These are phyloP conservation scores for Rhynchospora pubera DNA, from an alignment of 176 grass and related monocot genomes.

Conservation along the genomic window DNA sequence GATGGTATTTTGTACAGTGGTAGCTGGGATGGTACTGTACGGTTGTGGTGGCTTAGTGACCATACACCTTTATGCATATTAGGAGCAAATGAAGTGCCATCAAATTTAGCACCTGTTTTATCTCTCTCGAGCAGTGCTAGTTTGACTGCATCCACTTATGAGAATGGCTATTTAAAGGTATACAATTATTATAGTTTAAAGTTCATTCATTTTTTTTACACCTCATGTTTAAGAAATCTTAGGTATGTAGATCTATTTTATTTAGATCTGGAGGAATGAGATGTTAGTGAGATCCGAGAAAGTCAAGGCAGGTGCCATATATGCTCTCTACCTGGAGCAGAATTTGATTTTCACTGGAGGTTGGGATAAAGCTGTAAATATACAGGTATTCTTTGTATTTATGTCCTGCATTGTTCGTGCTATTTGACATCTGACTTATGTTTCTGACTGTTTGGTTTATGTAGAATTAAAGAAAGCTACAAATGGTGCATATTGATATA, in stretches of 20 bases:
- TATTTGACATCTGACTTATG: background rate
- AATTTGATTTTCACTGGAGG: slow-evolving; percentile 76
- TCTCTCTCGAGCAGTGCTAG: slow-evolving; percentile 56
- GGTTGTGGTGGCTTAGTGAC: slow-evolving; percentile 90
- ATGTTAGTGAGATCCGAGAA: slow-evolving; percentile 61
- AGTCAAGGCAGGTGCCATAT: slow-evolving; percentile 64
- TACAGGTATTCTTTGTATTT: slow-evolving; percentile 44
- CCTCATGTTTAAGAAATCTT: background rate
- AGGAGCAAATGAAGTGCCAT: slow-evolving; percentile 44
- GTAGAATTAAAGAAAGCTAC: background rate
- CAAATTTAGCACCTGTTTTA: slow-evolving; percentile 66
- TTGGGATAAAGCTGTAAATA: slow-evolving; percentile 73
- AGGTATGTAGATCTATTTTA: background rate
- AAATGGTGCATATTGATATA: background rate
- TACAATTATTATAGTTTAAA: background rate
- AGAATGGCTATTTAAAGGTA: slow-evolving; percentile 94
- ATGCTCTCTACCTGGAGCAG: slow-evolving; percentile 46
- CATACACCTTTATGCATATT: slow-evolving; percentile 73
- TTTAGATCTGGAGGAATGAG: slow-evolving; percentile 86
- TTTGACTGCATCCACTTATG: slow-evolving; percentile 64
- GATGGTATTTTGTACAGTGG: slow-evolving; percentile 88
- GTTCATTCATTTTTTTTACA: background rate
- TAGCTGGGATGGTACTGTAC: slow-evolving; percentile 88
- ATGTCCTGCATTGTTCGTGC: background rate
- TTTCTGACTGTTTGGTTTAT: background rate